Conservation (phyloP, 352 stramenopile genomes). For the Globisporangium perplexum region DNA sequence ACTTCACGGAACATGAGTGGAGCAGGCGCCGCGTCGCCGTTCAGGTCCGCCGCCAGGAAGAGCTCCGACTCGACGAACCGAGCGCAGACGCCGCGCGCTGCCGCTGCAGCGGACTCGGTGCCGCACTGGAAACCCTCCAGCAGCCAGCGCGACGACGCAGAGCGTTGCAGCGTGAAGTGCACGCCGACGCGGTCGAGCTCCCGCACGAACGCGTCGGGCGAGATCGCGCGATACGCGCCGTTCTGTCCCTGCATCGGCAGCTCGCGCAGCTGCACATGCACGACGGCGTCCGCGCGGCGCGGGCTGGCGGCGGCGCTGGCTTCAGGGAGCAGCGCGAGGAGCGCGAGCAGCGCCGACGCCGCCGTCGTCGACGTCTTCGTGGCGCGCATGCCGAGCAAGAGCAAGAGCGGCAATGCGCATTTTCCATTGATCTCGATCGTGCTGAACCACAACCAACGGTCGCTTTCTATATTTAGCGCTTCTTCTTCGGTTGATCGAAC, state of each 20-base stretch:
- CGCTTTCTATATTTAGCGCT: background rate
- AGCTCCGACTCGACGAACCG: constrained; percentile 23
- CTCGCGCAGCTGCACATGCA: constrained; percentile 17
- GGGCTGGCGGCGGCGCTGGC: background rate
- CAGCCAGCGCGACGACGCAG: constrained; percentile 15
- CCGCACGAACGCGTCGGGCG: constrained; percentile 21
- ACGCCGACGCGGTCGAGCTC: constrained; percentile 18
- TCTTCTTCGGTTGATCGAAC: too few species aligned
- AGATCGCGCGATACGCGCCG: constrained; percentile 21
- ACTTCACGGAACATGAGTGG: background rate
- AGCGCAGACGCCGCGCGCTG: constrained; percentile 15
- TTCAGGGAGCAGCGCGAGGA: background rate
- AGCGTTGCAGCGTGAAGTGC: constrained; percentile 30
- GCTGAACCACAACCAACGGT: background rate
- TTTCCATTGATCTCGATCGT: too few species aligned
- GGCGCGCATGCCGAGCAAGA: background rate
- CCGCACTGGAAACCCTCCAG: constrained; percentile 40
- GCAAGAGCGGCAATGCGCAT: background rate
- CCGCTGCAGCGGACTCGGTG: background rate
- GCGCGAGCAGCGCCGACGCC: background rate
- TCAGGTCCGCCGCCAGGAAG: background rate
- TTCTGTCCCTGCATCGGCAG: constrained; percentile 26
- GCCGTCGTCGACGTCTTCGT: too few species aligned
- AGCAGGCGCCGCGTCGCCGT: background rate
- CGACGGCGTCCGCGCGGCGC: constrained; percentile 9